These are phyloP conservation scores for Aegle marmelos DNA, from an alignment of 345 rosid species.

Conservation along the genomic window DNA sequence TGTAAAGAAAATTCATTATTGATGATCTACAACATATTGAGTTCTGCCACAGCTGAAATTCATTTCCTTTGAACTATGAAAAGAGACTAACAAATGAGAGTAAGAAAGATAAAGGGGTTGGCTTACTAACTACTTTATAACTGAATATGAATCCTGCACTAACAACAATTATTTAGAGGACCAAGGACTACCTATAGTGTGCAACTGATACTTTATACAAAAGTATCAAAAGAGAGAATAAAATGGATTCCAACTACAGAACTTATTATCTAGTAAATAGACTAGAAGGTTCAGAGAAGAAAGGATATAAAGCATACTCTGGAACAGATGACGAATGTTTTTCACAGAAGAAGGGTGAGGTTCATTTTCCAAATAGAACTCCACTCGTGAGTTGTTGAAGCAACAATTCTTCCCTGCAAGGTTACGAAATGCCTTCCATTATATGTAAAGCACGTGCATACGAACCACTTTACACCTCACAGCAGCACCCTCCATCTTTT, in stretches of 20 bases:
- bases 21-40: background rate
- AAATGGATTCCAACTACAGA: background rate
- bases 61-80: background rate
- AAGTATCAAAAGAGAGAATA: background rate
- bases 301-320: conserved; percentile 47
- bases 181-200: background rate
- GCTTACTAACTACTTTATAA: background rate
- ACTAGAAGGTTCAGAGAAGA: background rate
- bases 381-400: conserved; percentile 62
- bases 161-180: background rate
- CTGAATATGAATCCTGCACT: background rate
- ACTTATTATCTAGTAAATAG: background rate
- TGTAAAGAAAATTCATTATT: background rate
- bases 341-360: conserved; percentile 91
- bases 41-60: background rate
- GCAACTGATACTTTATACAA: background rate
- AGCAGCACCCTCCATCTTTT: background rate
- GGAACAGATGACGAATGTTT: conserved; percentile 88
- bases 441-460: background rate
- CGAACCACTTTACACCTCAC: background rate
- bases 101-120: background rate
- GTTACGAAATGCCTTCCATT: background rate
- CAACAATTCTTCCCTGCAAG: conserved; percentile 81
- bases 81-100: background rate
- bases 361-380: conserved; percentile 67